Conservation (phyloP, 139 green algal species). For the Chlamydomonas urium region DNA sequence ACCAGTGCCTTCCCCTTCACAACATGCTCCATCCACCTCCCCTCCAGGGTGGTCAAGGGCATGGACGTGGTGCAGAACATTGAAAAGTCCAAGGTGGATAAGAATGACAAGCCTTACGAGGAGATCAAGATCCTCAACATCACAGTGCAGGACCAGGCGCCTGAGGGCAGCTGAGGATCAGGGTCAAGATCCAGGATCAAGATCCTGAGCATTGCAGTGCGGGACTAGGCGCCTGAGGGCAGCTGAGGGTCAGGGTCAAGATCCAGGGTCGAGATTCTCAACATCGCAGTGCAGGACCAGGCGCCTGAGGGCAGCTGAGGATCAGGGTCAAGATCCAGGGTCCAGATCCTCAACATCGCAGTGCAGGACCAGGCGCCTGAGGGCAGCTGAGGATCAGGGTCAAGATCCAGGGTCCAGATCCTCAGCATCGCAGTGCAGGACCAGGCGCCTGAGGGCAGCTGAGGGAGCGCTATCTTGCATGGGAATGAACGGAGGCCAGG, state of each 20-base stretch:
- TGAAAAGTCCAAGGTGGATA: conserved; percentile 84
- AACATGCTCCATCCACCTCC: no score
- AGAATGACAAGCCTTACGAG: conserved; percentile 87
- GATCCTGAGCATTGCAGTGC: conserved; percentile 81
- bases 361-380: conserved; percentile 31
- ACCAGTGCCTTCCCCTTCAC: no score
- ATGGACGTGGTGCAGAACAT: conserved; percentile 92
- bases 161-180: conserved; percentile 7
- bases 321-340: no score
- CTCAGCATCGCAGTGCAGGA: no score
- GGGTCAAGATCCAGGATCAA: no score
- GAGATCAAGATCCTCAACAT: conserved; percentile 96
- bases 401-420: no score
- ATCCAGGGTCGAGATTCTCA: conserved; percentile 94
- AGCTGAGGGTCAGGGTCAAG: no score
- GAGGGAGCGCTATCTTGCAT: no score
- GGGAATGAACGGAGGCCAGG: no score
- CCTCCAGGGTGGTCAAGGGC: conserved; percentile 43
- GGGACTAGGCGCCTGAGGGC: conserved; percentile 27
- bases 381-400: conserved; percentile 7
- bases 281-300: conserved; percentile 57
- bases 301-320: conserved; percentile 9
- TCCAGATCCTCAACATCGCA: conserved; percentile 91
- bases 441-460: no score
- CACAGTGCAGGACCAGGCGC: conserved; percentile 32